Conservation (phyloP, 2,329 filamentous ascomycete species). For the Hymenoscyphus fraxineus region DNA sequence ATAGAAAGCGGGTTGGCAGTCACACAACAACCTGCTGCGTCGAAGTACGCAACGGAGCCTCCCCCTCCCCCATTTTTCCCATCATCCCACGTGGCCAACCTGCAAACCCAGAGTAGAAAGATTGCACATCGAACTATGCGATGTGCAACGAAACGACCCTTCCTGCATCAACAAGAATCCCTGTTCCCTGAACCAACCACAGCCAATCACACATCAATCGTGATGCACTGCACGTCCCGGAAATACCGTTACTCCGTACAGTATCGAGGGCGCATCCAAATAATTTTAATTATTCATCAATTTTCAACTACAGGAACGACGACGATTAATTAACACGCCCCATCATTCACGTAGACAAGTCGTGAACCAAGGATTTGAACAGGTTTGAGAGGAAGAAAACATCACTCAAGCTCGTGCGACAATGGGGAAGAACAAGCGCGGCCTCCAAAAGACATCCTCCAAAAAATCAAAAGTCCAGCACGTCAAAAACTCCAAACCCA, state of each 20-base stretch:
- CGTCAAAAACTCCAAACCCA: conserved; percentile 17
- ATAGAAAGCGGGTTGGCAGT: neutral
- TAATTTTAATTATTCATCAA: neutral
- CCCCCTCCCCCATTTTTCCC: neutral
- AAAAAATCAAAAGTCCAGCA: conserved; percentile 7
- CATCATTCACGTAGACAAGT: neutral
- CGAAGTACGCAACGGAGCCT: neutral
- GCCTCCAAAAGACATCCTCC: conserved; percentile 15
- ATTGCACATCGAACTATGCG: conserved; percentile 12
- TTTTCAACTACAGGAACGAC: neutral
- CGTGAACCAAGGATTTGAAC: neutral
- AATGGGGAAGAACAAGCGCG: conserved; percentile 32
- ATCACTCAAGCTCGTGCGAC: neutral
- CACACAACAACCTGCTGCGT: neutral
- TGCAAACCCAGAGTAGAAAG: neutral
- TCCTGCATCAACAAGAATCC: neutral
- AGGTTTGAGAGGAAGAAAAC: neutral
- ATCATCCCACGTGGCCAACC: neutral
- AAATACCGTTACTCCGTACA: no score
- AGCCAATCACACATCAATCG: no score
- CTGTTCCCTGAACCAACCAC: neutral
- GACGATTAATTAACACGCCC: neutral
- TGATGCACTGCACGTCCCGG: no score
- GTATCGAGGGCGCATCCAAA: neutral
- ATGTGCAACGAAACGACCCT: conserved; percentile 10